Percentiles rank a stretch among this genome's conserved stretches.
phyloP scores from a whole-genome alignment of 305 asterid species.

The Nicotiana rustica region DNA sequence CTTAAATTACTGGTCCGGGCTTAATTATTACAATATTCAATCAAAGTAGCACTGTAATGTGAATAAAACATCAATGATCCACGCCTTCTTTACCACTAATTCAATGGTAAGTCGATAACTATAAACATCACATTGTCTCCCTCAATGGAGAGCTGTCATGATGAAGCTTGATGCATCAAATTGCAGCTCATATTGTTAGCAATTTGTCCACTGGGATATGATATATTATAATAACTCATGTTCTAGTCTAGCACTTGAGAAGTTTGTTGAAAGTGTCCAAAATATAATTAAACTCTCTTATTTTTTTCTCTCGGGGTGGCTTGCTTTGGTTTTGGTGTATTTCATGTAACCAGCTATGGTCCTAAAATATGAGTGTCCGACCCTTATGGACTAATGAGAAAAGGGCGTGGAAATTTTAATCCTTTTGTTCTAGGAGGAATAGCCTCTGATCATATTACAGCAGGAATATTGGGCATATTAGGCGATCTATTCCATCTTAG shows the following conservation, averaged over 20 bases:
- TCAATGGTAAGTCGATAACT: background rate
- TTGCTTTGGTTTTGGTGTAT: no score
- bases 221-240: background rate
- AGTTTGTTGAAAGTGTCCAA: conserved; percentile 22
- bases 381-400: no score
- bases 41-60: background rate
- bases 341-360: no score
- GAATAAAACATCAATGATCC: background rate
- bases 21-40: background rate
- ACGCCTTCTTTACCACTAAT: background rate
- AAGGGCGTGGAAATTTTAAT: no score
- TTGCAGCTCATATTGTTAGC: background rate
- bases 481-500: no score
- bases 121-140: background rate
- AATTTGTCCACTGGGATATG: background rate
- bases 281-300: background rate
- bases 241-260: background rate
- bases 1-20: background rate
- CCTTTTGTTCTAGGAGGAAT: no score
- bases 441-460: no score
- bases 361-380: no score
- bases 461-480: no score
- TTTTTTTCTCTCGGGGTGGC: no score
- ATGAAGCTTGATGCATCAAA: conserved; percentile 18
- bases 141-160: conserved; percentile 10